A percentile compares a stretch with the other conserved stretches of the same genome.
Evolutionary conservation across 768 basidiomycete species (phyloP).

Genomic region (Termitomyces sp.): DNA sequence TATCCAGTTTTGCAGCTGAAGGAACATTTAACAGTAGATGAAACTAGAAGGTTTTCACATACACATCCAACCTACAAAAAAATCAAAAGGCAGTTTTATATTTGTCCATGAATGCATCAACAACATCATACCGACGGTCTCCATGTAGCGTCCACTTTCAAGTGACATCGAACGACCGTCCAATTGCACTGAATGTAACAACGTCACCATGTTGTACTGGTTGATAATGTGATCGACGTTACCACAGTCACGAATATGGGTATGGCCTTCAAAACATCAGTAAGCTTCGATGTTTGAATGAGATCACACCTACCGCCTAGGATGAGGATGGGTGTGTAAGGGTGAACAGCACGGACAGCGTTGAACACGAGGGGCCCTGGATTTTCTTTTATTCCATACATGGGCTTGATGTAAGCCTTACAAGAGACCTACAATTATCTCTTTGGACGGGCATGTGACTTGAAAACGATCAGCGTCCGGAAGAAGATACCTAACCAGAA

Average conservation of each 20-base stretch:
- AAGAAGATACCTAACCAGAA: neutral
- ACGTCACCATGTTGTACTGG: neutral
- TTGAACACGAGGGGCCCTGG: constrained; percentile 70
- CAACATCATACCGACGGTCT: constrained; percentile 68
- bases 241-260: constrained; percentile 77
- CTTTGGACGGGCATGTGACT: constrained; percentile 81
- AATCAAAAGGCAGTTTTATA: neutral
- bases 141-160: constrained; percentile 88
- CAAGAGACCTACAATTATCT: constrained; percentile 50
- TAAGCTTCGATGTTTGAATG: neutral
- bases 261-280: constrained; percentile 41
- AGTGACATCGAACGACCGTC: constrained; percentile 73
- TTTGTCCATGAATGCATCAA: neutral
- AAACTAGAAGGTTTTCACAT: constrained; percentile 11
- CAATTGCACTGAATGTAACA: constrained; percentile 46
- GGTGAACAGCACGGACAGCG: constrained; percentile 69
- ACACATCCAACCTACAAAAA: constrained; percentile 60
- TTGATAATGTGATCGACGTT: constrained; percentile 21
- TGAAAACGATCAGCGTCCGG: neutral
- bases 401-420: neutral
- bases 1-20: constrained; percentile 41
- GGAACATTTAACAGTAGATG: neutral
- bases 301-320: constrained; percentile 51
- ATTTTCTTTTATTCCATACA: neutral
- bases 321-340: constrained; percentile 72